Conservation (phyloP, 495 filamentous ascomycete genomes). For the Aspergillus biplanus region DNA sequence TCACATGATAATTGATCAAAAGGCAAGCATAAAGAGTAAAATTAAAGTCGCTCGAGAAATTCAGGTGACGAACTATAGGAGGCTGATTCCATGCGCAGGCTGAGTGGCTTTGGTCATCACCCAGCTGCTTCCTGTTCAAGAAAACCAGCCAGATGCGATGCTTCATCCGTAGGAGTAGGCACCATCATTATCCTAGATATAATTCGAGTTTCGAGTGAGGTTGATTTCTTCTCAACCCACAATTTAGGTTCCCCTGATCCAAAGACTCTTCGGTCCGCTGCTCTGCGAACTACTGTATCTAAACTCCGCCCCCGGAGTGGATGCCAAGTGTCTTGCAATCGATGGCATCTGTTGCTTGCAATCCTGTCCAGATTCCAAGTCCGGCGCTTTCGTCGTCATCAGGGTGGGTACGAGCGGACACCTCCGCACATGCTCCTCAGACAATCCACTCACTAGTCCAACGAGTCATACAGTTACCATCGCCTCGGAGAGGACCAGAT, state of each 20-base stretch:
- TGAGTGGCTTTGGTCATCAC: not conserved
- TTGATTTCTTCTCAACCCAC: not conserved
- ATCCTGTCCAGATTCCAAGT: no score
- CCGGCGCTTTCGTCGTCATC: slow-evolving; percentile 4
- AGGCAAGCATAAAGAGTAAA: not conserved
- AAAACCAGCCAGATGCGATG: not conserved
- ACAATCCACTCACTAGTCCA: not conserved
- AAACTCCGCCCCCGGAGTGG: not conserved
- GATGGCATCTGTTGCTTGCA: not conserved
- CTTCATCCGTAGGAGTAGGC: not conserved
- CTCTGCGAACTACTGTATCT: not conserved
- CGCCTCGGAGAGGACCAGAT: not conserved
- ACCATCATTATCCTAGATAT: not conserved
- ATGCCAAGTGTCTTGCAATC: slow-evolving; percentile 1
- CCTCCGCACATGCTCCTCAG: slow-evolving; percentile 1
- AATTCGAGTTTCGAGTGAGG: not conserved
- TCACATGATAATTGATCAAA: not conserved
- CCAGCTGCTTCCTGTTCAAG: not conserved
- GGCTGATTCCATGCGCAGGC: not conserved
- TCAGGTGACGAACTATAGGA: not conserved
- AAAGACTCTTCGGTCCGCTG: not conserved
- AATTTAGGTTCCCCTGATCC: not conserved
- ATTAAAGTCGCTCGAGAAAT: not conserved
- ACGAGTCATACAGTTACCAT: no score
- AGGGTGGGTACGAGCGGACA: slow-evolving; percentile 8